Percentiles rank a stretch among this genome's conserved stretches.
These are phyloP conservation scores for Xylariaceae sp. DNA, from an alignment of 2,329 filamentous ascomycete species.

Conservation along the genomic window DNA sequence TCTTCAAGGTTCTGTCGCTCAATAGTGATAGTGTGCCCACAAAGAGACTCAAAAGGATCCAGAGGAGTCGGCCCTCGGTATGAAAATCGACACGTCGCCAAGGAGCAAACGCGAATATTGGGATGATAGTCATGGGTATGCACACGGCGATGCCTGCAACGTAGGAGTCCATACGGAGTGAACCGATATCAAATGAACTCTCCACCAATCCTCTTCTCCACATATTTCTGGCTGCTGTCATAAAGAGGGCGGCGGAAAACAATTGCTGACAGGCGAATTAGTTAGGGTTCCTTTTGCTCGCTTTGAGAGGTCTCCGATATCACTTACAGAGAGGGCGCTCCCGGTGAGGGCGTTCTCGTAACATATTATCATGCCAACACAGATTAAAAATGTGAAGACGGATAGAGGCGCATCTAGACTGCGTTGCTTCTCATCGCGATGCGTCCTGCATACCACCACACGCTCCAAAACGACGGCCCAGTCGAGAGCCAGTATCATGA, in stretches of 20 bases:
- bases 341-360: slow-evolving; percentile 18
- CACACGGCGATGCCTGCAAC: slow-evolving; percentile 11
- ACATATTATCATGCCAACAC: slow-evolving; percentile 13
- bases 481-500: slow-evolving; percentile 16
- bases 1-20: slow-evolving; percentile 14
- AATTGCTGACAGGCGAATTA: slow-evolving; percentile 8
- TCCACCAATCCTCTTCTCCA: slow-evolving; percentile 14
- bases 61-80: slow-evolving; percentile 8
- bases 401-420: slow-evolving; percentile 13
- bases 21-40: slow-evolving; percentile 11
- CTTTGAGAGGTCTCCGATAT: background rate
- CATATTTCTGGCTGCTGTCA: slow-evolving; percentile 12
- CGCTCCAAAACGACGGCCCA: slow-evolving; percentile 10
- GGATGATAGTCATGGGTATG: slow-evolving; percentile 10
- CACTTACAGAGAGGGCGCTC: slow-evolving; percentile 16
- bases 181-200: slow-evolving; percentile 3
- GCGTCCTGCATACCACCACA: slow-evolving; percentile 7
- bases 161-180: slow-evolving; percentile 11
- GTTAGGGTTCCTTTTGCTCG: slow-evolving; percentile 3
- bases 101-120: slow-evolving; percentile 13
- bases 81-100: slow-evolving; percentile 18
- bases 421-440: slow-evolving; percentile 7
- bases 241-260: slow-evolving; percentile 10
- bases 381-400: slow-evolving; percentile 11
- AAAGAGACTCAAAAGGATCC: slow-evolving; percentile 11